Evolutionary conservation across 1,284 basidiomycete species (phyloP), one percentile per base, ranked within the genome.

Genomic region (Leccinum subfulvum): DNA sequence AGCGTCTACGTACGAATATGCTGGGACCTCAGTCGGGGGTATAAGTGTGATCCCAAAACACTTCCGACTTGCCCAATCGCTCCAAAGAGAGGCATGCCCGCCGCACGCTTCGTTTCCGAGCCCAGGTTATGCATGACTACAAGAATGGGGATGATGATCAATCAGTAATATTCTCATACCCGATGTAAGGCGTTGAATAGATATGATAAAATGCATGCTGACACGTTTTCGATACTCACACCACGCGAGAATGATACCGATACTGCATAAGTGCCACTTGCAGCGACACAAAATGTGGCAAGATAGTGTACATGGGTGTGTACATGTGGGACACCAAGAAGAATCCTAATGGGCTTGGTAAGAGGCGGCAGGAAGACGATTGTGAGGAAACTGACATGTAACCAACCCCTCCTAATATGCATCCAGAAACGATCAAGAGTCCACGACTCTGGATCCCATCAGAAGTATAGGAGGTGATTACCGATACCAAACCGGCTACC

Each of bases 401-500:
- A 58, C 90, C 90, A 51, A 89, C 76, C 3, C 80, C 87, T 10
- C 82, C 84, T 26, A 90, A 75, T 0, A 69, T 65, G 57, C 83
- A 81, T 2, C 84, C 78, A n/a, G 74, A 68, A 7, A 79, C 73
- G 72, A 90, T 80, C 66, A 86, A 80, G n/a, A 84, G 65, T 1
- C 92, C 94, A 62, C 94, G 84, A 58, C 77, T 85, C 74, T 93
- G 91, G 5, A 85, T 70, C 58, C 83, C 79, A 75, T 96, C 94
- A 7, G 93, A 94, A 18, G 78, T 75, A 65, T 83, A 86, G 1
- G 87, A 88, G 57, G 87, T 79, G 3, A 80, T 64, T 18, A 87
- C 76, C 69, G 95, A 81, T 56, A 91, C 80, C 3, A 87, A 77
- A 3, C 90, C 83, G 0, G 91, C 86, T 13, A 88, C 85, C 3